Conservation (phyloP, 225 moss, liverwort and hornwort genomes). For the Antitrichia curtipendula region DNA sequence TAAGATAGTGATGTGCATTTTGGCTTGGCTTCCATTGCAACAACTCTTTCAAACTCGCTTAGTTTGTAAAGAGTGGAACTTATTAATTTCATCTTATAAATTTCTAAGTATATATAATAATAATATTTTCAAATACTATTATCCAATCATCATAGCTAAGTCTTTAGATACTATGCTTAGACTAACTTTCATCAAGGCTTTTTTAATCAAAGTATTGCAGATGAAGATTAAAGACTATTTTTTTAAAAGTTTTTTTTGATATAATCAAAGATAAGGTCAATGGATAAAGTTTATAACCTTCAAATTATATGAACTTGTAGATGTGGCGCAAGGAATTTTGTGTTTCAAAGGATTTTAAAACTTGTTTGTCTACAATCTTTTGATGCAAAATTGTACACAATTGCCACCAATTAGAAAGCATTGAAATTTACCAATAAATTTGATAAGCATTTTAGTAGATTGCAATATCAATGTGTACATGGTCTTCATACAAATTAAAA, state of each 20-base stretch:
- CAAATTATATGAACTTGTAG: not conserved
- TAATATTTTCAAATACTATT: not conserved
- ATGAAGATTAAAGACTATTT: not conserved
- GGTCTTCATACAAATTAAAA: not conserved
- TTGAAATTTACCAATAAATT: not conserved
- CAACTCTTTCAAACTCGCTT: not conserved
- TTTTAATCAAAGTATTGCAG: not conserved
- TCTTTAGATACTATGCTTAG: fast-evolving
- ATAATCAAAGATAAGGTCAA: not conserved
- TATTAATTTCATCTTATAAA: not conserved
- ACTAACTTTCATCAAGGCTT: too few relatives aligned
- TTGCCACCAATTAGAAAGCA: not conserved
- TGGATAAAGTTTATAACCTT: too few relatives aligned
- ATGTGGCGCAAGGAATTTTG: fast-evolving
- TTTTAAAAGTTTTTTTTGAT: not conserved
- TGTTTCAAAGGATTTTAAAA: not conserved
- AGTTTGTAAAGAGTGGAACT: not conserved
- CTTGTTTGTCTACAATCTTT: not conserved
- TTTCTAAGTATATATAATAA: not conserved
- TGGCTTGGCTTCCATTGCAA: not conserved
- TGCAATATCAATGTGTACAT: fast-evolving
- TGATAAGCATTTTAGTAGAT: not conserved
- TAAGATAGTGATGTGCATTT: not conserved
- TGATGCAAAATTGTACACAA: not conserved
- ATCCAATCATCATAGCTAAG: not conserved